Percentiles rank a stretch among this genome's conserved stretches.
phyloP scores from a whole-genome alignment of 768 basidiomycete species.

The Suillus bovinus region DNA sequence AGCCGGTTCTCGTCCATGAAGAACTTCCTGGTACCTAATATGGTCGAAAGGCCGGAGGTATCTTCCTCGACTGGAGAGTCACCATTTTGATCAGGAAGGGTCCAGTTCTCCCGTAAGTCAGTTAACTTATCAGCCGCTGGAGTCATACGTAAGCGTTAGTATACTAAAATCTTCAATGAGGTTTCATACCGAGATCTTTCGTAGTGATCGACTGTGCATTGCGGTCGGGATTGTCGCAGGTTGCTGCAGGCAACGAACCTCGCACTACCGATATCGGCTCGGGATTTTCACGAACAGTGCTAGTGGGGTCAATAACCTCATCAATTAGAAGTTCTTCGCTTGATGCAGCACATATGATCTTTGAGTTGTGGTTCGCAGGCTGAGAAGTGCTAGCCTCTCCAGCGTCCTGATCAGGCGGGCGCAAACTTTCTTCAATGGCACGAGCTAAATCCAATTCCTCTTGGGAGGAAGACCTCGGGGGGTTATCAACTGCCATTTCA shows the following conservation, averaged over 20 bases:
- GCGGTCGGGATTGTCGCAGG: no score
- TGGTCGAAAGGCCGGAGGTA: constrained; percentile 27
- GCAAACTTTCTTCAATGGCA: constrained; percentile 50
- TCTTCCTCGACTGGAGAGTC: neutral
- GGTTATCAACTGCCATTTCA: constrained; percentile 11
- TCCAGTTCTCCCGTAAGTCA: neutral
- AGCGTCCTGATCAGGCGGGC: constrained; percentile 18
- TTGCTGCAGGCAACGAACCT: constrained; percentile 20
- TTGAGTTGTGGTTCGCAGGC: constrained; percentile 11
- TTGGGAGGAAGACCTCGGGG: constrained; percentile 20
- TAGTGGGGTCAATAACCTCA: constrained; percentile 10
- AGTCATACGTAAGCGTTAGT: neutral
- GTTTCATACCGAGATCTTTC: neutral
- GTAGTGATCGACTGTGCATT: neutral
- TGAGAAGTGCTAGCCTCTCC: constrained; percentile 10
- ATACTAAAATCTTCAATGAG: neutral
- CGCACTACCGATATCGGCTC: constrained; percentile 33
- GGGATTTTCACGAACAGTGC: constrained; percentile 16
- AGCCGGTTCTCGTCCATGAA: constrained; percentile 52
- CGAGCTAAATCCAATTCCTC: constrained; percentile 46
- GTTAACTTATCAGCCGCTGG: neutral
- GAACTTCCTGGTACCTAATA: constrained; percentile 71
- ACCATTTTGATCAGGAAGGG: neutral
- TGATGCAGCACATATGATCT: constrained; percentile 11
- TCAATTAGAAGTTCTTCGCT: constrained; percentile 12